A percentile compares a stretch with the other conserved stretches of the same genome.
These are phyloP conservation scores for Pyracantha coccinea DNA, from an alignment of 331 rosid genomes.

Conservation along the genomic window DNA sequence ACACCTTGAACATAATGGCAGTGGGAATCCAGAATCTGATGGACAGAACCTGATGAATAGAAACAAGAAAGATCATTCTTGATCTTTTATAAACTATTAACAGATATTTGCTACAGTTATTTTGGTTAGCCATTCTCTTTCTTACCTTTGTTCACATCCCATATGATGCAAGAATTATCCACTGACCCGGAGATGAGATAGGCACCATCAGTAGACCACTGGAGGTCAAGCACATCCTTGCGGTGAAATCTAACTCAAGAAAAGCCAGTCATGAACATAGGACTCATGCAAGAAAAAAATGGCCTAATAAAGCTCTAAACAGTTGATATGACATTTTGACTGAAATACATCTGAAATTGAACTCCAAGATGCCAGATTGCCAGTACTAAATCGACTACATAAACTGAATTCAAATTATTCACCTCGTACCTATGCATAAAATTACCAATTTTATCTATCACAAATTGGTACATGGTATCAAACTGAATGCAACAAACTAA, in stretches of 20 bases:
- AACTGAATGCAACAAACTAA: neutral
- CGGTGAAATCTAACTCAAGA: conserved; percentile 66
- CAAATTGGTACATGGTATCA: neutral
- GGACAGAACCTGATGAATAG: conserved; percentile 58
- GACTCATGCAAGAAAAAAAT: conserved; percentile 12
- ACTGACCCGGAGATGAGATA: conserved; percentile 85
- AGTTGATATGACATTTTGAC: neutral
- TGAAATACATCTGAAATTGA: neutral
- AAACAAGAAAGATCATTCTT: conserved; percentile 8
- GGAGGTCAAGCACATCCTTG: conserved; percentile 82
- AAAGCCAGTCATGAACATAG: conserved; percentile 12
- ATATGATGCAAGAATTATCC: conserved; percentile 87
- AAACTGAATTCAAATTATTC: neutral
- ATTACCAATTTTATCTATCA: too few species aligned
- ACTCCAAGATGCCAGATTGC: neutral
- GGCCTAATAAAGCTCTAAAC: neutral
- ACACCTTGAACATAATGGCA: conserved; percentile 98
- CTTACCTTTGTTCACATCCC: conserved; percentile 88
- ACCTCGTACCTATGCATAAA: neutral
- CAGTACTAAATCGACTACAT: neutral
- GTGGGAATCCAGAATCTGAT: conserved; percentile 82
- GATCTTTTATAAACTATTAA: conserved; percentile 3
- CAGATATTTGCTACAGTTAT: conserved; percentile 1
- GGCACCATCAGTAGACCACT: conserved; percentile 75
- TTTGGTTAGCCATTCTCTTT: neutral